These are phyloP conservation scores for Vitis hybrid DNA, from an alignment of 177 flowering plant genomes.

Conservation along the genomic window DNA sequence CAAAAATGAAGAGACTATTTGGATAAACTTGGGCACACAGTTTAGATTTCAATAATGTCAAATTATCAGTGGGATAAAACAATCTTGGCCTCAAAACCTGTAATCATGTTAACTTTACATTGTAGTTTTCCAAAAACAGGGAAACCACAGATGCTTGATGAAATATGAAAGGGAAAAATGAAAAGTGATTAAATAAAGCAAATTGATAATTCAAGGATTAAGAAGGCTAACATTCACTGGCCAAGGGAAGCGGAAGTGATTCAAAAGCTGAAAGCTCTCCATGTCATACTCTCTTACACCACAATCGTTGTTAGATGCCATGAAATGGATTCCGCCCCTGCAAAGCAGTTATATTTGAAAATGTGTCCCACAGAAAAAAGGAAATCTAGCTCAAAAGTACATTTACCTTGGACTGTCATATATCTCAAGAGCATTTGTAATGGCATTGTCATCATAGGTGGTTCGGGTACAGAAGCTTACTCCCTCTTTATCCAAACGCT, in stretches of 20 bases:
- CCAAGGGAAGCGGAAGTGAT: constrained; percentile 68
- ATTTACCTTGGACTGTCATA: constrained; percentile 53
- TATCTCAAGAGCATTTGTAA: constrained; percentile 75
- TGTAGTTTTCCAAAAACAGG: neutral
- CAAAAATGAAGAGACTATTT: no score
- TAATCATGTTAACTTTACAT: no score
- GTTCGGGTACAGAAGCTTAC: constrained; percentile 65
- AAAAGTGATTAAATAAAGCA: neutral
- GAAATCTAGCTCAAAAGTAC: neutral
- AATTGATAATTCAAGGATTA: neutral
- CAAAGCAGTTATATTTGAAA: constrained; percentile 8
- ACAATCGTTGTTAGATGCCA: constrained; percentile 71
- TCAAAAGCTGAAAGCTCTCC: constrained; percentile 61
- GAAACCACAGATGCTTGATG: neutral
- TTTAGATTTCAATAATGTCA: no score
- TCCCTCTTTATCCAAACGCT: constrained; percentile 60
- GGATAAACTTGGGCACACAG: no score
- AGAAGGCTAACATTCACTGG: constrained; percentile 71
- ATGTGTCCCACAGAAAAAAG: neutral
- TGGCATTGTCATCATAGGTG: constrained; percentile 65
- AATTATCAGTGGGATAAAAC: no score
- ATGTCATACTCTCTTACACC: constrained; percentile 63
- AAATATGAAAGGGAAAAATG: neutral
- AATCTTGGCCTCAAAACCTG: no score
- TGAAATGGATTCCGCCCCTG: constrained; percentile 64